phyloP scores from a whole-genome alignment of 163 green algal genomes.

The Chloroidium sp. region DNA sequence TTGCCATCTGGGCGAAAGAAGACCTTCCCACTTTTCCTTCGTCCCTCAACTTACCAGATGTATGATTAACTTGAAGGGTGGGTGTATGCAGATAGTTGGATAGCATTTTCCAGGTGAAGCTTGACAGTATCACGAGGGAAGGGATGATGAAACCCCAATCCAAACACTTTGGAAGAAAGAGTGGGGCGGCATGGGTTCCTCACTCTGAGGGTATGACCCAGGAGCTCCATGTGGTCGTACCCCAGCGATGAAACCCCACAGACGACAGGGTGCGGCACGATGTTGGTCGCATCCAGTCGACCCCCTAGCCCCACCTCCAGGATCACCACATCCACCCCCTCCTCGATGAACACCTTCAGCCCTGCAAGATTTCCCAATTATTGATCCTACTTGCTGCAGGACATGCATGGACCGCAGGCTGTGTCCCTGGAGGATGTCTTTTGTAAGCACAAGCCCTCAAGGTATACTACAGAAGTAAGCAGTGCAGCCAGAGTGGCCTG shows the following conservation, averaged over 20 bases:
- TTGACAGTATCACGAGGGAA: not conserved
- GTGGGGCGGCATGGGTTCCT: not conserved
- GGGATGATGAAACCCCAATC: too few relatives aligned
- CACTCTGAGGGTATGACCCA: conserved; percentile 75
- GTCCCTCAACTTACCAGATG: too few relatives aligned
- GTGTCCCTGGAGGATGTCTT: too few relatives aligned
- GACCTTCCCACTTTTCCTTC: too few relatives aligned
- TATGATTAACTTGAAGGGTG: too few relatives aligned
- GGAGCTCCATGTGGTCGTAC: conserved; percentile 90
- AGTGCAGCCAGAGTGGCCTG: too few relatives aligned
- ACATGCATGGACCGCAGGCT: too few relatives aligned
- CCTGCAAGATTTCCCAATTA: conserved; percentile 20
- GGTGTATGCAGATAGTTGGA: too few relatives aligned
- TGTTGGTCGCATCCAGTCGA: conserved; percentile 93
- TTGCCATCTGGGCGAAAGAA: too few relatives aligned
- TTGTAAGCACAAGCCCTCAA: not conserved
- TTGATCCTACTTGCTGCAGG: too few relatives aligned
- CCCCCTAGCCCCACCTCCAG: conserved; percentile 96
- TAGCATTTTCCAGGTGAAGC: not conserved
- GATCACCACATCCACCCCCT: conserved; percentile 64
- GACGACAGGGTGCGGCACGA: conserved; percentile 51
- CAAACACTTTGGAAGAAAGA: not conserved
- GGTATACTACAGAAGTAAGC: conserved; percentile 24
- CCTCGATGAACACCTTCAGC: conserved; percentile 57
- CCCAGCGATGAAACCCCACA: conserved; percentile 84